Base-by-base conservation (phyloP, 371 early-diverging fungal species). In the Mucor racemosus region DNA sequence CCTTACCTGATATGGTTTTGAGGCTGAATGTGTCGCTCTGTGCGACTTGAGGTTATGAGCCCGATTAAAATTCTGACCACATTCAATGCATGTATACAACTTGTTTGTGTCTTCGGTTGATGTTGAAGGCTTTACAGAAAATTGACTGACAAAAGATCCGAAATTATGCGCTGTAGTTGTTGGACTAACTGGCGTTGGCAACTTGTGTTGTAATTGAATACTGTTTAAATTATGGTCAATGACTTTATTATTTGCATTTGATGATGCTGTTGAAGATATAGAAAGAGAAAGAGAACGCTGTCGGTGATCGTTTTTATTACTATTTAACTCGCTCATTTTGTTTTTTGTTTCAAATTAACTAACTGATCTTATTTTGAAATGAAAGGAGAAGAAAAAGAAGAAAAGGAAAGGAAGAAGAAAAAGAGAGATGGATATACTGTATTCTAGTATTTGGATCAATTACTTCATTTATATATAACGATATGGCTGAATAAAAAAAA, bases 21-120 rank as follows among this genome's bases (percentile, higher is more conserved):
- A 69, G 64, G 73, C 70, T 33, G 83, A 79, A 67, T 82, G 83
- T 4, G 80, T 82, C 40, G 80, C 73, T 56, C 72, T 66, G 67
- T 82, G 83, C 15, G 80, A 79, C 62, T 82, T 82, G 40, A 82
- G 64, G 61, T 80, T 82, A 59, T 82, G 80, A n/a, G 80, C 78
- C 50, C 80, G 71, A 62, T 75, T 74, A 59, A 82, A 82, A 6
- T 75, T 71, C 58, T 79, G 80, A 48, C 70, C 66, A 58, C 83
- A 82, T 38, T 75, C 74, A 50, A 62, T 53, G 60, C 83, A 82
- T 9, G 71, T 58, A 42, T 54, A 67, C 35, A 57, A 39, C 46
- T 65, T 69, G 6, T 17, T 4, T 36, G 39, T 50, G 10, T 44
- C 41, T 14, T 39, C 55, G 17, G 42, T 31, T 4, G 19, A 17